Evolutionary conservation across 2,329 filamentous ascomycete genomes (phyloP).

Genomic region (Phaeoacremonium minimum): DNA sequence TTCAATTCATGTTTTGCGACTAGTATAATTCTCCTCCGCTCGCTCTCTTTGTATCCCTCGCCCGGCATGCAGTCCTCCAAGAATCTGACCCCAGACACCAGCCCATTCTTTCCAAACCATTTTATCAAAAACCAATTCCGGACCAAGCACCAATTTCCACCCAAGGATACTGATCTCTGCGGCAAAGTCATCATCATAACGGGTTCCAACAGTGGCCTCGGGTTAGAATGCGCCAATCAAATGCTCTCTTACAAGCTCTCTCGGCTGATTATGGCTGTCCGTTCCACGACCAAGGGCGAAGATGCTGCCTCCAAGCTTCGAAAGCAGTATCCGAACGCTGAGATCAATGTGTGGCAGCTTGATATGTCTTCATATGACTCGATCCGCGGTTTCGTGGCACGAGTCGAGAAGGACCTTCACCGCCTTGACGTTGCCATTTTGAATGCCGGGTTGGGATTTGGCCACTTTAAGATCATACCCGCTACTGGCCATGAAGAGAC

Average conservation of each 20-base stretch:
- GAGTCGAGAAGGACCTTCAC: conserved; percentile 22
- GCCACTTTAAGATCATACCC: too few species aligned
- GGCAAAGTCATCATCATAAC: conserved; percentile 41
- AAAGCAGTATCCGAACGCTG: conserved; percentile 20
- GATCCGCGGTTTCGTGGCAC: conserved; percentile 32
- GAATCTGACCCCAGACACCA: not conserved
- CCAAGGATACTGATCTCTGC: too few species aligned
- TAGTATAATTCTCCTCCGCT: too few species aligned
- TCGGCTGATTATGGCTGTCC: conserved; percentile 41
- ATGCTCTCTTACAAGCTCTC: conserved; percentile 32
- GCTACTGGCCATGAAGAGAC: conserved; percentile 31
- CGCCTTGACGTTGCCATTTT: conserved; percentile 40
- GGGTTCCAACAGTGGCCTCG: conserved; percentile 43
- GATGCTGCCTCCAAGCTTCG: conserved; percentile 28
- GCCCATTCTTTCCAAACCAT: conserved; percentile 1
- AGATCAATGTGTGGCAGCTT: conserved; percentile 42
- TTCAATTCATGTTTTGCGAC: too few species aligned
- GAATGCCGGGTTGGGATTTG: conserved; percentile 44
- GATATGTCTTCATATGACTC: conserved; percentile 43
- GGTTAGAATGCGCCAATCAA: too few species aligned
- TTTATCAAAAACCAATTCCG: conserved; percentile 3
- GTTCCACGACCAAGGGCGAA: conserved; percentile 35
- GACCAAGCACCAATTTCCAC: too few species aligned
- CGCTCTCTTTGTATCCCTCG: too few species aligned
- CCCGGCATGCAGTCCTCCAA: conserved; percentile 1